phyloP scores from a whole-genome alignment of 805 yeast species.

The Lipomyces mesembrius region DNA sequence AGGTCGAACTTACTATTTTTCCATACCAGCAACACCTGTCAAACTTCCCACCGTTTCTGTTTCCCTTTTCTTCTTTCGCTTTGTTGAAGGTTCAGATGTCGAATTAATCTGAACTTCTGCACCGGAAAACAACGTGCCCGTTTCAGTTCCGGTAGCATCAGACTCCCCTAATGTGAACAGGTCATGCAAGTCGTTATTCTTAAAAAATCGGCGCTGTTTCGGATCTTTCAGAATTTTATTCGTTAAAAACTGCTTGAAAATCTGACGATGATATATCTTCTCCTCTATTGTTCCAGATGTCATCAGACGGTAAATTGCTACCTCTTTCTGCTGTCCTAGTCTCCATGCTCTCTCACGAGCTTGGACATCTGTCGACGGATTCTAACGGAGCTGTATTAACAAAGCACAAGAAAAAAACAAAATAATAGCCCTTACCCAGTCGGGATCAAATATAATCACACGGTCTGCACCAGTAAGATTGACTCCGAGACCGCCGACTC shows the following conservation, averaged over 20 bases:
- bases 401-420: neutral
- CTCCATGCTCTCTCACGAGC: slow-evolving; percentile 98
- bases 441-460: slow-evolving; percentile 93
- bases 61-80: slow-evolving; percentile 45
- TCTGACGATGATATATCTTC: slow-evolving; percentile 94
- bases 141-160: slow-evolving; percentile 68
- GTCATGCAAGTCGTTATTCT: slow-evolving; percentile 88
- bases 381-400: slow-evolving; percentile 41
- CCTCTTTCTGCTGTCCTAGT: slow-evolving; percentile 91
- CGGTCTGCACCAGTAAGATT: slow-evolving; percentile 94
- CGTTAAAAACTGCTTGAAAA: slow-evolving; percentile 90
- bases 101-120: slow-evolving; percentile 47
- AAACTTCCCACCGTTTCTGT: slow-evolving; percentile 71
- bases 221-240: slow-evolving; percentile 95
- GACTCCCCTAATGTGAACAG: slow-evolving; percentile 80
- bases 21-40: slow-evolving; percentile 75
- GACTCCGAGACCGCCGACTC: slow-evolving; percentile 95
- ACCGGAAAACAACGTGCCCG: slow-evolving; percentile 65
- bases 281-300: slow-evolving; percentile 96
- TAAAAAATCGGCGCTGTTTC: slow-evolving; percentile 89
- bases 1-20: slow-evolving; percentile 59
- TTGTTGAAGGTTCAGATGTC: slow-evolving; percentile 41
- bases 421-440: slow-evolving; percentile 59
- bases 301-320: slow-evolving; percentile 86
- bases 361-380: slow-evolving; percentile 95